Percentiles rank a stretch among this genome's conserved stretches.
Conservation (phyloP, 768 basidiomycete genomes). For the Russula dissimulans region DNA sequence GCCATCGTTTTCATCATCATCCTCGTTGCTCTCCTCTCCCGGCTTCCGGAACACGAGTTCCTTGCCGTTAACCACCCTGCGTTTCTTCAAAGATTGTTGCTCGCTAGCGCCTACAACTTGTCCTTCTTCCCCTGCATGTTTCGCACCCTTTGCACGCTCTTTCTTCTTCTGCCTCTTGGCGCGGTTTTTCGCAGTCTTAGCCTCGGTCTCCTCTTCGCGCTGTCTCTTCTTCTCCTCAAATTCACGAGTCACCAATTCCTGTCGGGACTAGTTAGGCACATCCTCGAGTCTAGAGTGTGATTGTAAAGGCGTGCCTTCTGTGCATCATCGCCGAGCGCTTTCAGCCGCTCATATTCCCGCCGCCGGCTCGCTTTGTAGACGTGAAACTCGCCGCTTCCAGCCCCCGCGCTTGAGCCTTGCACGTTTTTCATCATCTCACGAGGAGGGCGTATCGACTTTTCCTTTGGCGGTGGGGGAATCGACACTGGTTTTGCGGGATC, state of each 20-base stretch:
- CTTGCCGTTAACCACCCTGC: constrained; percentile 70
- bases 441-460: constrained; percentile 70
- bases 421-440: constrained; percentile 99
- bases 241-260: constrained; percentile 66
- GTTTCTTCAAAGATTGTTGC: constrained; percentile 58
- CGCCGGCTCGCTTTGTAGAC: constrained; percentile 94
- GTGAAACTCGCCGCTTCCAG: constrained; percentile 96
- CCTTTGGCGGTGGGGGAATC: constrained; percentile 73
- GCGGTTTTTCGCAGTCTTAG: constrained; percentile 92
- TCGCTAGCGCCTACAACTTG: constrained; percentile 23
- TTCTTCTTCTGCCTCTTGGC: constrained; percentile 93
- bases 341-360: constrained; percentile 91
- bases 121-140: constrained; percentile 19
- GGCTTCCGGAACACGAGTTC: constrained; percentile 52
- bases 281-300: not conserved
- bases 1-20: constrained; percentile 22
- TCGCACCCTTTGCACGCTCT: constrained; percentile 44
- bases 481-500: constrained; percentile 79
- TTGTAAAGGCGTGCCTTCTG: constrained; percentile 48
- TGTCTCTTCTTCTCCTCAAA: constrained; percentile 69
- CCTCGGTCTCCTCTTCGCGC: constrained; percentile 61
- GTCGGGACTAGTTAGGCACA: not conserved
- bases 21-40: constrained; percentile 41
- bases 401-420: constrained; percentile 94
- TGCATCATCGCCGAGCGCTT: constrained; percentile 76